Base-by-base conservation (phyloP, 1,284 basidiomycete genomes). In the Naganishia cerealis region DNA sequence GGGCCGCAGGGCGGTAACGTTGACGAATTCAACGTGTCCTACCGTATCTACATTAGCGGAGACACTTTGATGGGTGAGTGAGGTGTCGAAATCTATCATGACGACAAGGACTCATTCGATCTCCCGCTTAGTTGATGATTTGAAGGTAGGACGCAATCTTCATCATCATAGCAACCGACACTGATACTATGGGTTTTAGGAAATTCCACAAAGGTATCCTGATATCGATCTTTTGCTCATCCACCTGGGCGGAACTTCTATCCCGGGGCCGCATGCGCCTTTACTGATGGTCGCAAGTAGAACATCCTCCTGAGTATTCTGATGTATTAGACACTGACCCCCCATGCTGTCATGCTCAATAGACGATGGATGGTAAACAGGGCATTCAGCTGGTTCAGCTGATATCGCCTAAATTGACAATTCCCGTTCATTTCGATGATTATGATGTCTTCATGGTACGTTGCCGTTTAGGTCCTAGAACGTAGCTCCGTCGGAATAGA, bases 331-430 rank as follows among this genome's bases (percentile, higher is more conserved):
- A 57, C 8, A 21, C 36, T 26, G 26, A 26, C 36, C 24, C 40
- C 13, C 10, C 38, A 21, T 39, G 36, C 21, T 33, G 43, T 26
- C 15, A 40, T 26, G 8, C n/a, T 8, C 36, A 2, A 33, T n/a
- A 69, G 68, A 74, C 73, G 2, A 74, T 74, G 73, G 70, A 74
- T 46, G 73, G 69, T 4, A 72, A 73, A 57, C 72, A 74, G 42
- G 73, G 73, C 5, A 68, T 73, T 46, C 68, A 74, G 58, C 70
- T 74, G 15, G 69, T 72, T 24, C 66, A 71, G 62, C 67, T 74
- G 29, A 72, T 74, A 33, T 68, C 71, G 26, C 73, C 73, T 6
- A 72, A 71, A 46, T 65, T 74, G 38, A 74, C 73, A 6, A 61
- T 74, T 24, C 73, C 73, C 21, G 61, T 74, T 16, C 73, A 74